Evolutionary conservation across 257 asterid genomes (phyloP).

Genomic region (Oldenlandia corymbosa): DNA sequence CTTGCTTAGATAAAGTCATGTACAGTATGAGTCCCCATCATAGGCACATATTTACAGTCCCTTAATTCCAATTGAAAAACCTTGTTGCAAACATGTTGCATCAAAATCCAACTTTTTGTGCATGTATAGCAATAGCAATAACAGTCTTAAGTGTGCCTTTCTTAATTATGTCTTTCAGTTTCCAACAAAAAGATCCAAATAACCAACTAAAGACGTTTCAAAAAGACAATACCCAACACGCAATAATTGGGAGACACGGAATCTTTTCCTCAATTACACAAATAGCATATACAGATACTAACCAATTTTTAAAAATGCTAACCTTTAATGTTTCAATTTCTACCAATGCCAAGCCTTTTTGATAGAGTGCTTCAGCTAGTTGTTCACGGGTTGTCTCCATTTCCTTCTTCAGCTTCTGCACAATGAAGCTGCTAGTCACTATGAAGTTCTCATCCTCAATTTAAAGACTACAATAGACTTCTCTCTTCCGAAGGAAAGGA

Average conservation of each 20-base stretch:
- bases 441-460: constrained; percentile 9
- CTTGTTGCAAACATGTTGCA: neutral
- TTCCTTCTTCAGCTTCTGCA: constrained; percentile 71
- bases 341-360: constrained; percentile 77
- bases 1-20: neutral
- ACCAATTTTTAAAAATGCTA: constrained; percentile 10
- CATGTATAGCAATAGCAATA: neutral
- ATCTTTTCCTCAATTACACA: neutral
- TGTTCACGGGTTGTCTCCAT: constrained; percentile 83
- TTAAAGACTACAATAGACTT: neutral
- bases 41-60: neutral
- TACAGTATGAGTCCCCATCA: neutral
- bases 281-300: neutral
- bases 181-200: neutral
- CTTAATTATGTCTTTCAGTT: neutral
- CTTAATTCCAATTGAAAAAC: neutral
- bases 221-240: neutral
- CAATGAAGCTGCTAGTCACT: constrained; percentile 21
- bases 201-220: neutral
- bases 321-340: constrained; percentile 75
- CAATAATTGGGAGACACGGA: neutral
- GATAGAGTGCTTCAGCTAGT: constrained; percentile 84
- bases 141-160: neutral
- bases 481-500: neutral
- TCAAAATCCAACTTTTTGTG: neutral